These are phyloP conservation scores for Phytophthora ramorum DNA, from an alignment of 352 stramenopile species.

Conservation along the genomic window DNA sequence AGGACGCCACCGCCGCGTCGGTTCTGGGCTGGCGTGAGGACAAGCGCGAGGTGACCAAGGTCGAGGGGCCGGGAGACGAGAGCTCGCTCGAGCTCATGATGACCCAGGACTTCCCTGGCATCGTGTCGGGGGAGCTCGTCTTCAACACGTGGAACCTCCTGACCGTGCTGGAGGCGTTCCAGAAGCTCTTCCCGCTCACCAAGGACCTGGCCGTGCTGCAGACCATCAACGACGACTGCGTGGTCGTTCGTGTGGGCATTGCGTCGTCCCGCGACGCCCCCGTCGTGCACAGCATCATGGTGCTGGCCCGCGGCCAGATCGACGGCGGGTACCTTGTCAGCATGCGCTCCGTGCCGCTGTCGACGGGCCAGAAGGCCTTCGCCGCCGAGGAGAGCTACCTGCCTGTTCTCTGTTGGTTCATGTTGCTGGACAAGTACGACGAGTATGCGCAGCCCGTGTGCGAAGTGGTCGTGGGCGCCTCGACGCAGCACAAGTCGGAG, in stretches of 20 bases:
- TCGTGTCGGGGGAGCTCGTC: slow-evolving; percentile 45
- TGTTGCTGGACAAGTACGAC: slow-evolving; percentile 48
- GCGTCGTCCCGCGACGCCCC: slow-evolving; percentile 32
- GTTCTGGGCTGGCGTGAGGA: slow-evolving; percentile 49
- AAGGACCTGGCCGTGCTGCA: slow-evolving; percentile 52
- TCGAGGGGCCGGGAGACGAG: slow-evolving; percentile 5
- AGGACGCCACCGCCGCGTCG: slow-evolving; percentile 3
- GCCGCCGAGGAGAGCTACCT: slow-evolving; percentile 37
- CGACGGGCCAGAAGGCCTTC: slow-evolving; percentile 42
- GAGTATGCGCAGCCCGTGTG: slow-evolving; percentile 39
- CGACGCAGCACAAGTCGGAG: slow-evolving; percentile 39
- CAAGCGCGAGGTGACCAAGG: slow-evolving; percentile 30
- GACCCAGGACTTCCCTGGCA: slow-evolving; percentile 39
- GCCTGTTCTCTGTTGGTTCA: slow-evolving; percentile 46
- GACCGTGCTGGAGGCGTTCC: slow-evolving; percentile 34
- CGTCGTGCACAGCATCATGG: slow-evolving; percentile 48
- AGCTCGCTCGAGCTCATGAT: slow-evolving; percentile 42
- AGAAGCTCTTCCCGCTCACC: slow-evolving; percentile 44
- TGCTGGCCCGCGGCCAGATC: slow-evolving; percentile 53
- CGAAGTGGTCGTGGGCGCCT: slow-evolving; percentile 43
- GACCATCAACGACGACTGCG: slow-evolving; percentile 58
- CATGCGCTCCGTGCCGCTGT: slow-evolving; percentile 49
- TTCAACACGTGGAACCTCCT: slow-evolving; percentile 55
- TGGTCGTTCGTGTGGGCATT: slow-evolving; percentile 44
- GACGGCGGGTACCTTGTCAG: slow-evolving; percentile 51